Conservation (phyloP, 1,139 yeast species). For the Lodderomyces oxycetoniae region DNA sequence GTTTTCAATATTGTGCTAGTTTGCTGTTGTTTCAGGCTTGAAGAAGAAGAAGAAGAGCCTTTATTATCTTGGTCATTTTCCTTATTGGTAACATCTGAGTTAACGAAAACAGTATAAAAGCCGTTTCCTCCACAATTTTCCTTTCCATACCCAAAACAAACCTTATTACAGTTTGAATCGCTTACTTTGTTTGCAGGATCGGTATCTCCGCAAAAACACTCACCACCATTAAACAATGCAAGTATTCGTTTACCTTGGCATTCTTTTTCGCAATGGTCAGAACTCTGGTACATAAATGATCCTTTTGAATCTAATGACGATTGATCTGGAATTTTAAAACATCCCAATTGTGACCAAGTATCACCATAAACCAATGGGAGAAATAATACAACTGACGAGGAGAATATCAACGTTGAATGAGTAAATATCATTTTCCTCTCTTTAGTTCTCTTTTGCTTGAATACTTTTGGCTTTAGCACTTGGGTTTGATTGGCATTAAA, state of each 20-base stretch:
- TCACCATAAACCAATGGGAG: conserved; percentile 8
- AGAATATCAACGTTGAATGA: no score
- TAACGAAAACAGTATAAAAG: conserved; percentile 46
- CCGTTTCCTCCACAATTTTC: conserved; percentile 61
- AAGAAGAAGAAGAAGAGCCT: conserved; percentile 10
- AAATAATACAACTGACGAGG: no score
- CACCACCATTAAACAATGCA: conserved; percentile 49
- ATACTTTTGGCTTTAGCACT: no score
- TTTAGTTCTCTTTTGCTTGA: no score
- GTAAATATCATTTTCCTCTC: no score
- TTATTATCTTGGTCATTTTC: conserved; percentile 10
- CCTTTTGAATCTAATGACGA: conserved; percentile 23
- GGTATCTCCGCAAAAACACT: conserved; percentile 59
- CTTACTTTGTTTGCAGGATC: conserved; percentile 34
- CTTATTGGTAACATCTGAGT: conserved; percentile 24
- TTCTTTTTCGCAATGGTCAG: conserved; percentile 44
- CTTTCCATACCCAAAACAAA: conserved; percentile 53
- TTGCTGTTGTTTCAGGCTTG: conserved; percentile 11
- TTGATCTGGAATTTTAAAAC: conserved; percentile 27
- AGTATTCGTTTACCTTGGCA: conserved; percentile 47
- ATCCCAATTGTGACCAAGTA: conserved; percentile 27
- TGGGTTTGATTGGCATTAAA: no score
- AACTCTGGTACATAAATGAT: conserved; percentile 44
- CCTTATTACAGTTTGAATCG: conserved; percentile 39
- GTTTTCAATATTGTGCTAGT: conserved; percentile 15